A percentile compares a stretch with the other conserved stretches of the same genome.
These are phyloP conservation scores for Populus hybrid DNA, from an alignment of 441 rosid genomes.

Conservation along the genomic window DNA sequence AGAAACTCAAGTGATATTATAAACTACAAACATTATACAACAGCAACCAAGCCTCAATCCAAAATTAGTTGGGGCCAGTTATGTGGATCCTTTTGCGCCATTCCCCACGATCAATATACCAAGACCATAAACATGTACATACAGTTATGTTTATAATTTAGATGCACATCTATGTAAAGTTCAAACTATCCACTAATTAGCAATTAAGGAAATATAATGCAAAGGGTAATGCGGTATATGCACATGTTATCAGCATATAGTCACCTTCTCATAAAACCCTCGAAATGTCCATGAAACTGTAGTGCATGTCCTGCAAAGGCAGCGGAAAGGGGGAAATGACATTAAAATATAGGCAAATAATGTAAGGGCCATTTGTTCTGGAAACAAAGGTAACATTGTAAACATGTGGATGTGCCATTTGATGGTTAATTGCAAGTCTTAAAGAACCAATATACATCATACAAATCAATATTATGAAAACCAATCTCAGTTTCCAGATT, in stretches of 20 bases:
- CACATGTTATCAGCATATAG: conserved; percentile 7
- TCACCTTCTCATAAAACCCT: conserved; percentile 84
- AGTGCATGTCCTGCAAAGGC: conserved; percentile 72
- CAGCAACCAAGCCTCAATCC: background rate
- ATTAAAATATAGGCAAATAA: conserved; percentile 5
- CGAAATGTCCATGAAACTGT: conserved; percentile 90
- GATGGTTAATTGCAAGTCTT: background rate
- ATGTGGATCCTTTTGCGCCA: background rate
- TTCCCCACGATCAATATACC: background rate
- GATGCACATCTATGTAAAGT: background rate
- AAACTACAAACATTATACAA: background rate
- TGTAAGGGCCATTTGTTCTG: background rate
- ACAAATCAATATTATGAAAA: background rate
- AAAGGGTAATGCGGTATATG: background rate
- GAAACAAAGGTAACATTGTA: background rate
- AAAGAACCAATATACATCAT: background rate
- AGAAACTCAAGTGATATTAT: background rate
- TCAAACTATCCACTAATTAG: background rate
- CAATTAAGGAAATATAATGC: background rate
- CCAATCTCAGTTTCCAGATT: background rate
- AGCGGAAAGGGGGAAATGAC: conserved; percentile 15
- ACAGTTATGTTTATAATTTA: background rate
- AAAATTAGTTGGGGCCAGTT: background rate
- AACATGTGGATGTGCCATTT: background rate
- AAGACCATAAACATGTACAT: background rate